Percentiles rank a stretch among this genome's conserved stretches.
Evolutionary conservation across 345 rosid species (phyloP).

Genomic region (Turnera subulata): DNA sequence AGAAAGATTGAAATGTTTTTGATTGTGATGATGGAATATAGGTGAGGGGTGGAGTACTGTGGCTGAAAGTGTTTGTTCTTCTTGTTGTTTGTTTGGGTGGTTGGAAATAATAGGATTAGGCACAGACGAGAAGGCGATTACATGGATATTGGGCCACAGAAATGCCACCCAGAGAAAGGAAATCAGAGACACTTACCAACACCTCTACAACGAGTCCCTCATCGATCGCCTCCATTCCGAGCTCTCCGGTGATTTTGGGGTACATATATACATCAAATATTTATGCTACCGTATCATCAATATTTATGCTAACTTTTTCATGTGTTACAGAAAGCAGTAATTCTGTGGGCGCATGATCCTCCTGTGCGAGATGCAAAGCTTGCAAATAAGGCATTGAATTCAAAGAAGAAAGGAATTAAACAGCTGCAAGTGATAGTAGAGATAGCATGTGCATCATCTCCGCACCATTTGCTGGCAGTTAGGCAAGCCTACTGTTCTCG

Average conservation of each 20-base stretch:
- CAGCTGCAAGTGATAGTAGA: slow-evolving; percentile 57
- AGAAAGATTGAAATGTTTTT: too few relatives aligned
- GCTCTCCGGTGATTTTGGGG: slow-evolving; percentile 77
- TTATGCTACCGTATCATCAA: too few relatives aligned
- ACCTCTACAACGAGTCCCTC: slow-evolving; percentile 58
- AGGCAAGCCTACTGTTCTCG: slow-evolving; percentile 73
- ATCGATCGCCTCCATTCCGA: slow-evolving; percentile 57
- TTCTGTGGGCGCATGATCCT: slow-evolving; percentile 68
- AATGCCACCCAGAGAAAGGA: slow-evolving; percentile 64
- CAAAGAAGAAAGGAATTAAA: slow-evolving; percentile 35
- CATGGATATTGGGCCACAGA: slow-evolving; percentile 59
- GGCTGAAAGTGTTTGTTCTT: not conserved
- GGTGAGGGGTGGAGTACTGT: not conserved
- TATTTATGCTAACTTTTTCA: slow-evolving; percentile 11
- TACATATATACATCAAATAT: slow-evolving; percentile 33
- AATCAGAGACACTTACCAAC: slow-evolving; percentile 59
- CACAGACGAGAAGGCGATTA: slow-evolving; percentile 65
- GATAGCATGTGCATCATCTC: slow-evolving; percentile 74
- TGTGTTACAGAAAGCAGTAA: slow-evolving; percentile 59
- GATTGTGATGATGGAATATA: not conserved
- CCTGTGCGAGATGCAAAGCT: slow-evolving; percentile 82
- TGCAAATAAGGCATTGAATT: slow-evolving; percentile 50
- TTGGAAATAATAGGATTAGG: slow-evolving; percentile 58
- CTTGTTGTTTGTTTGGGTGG: not conserved
- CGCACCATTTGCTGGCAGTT: slow-evolving; percentile 63